Percentiles rank a stretch among this genome's conserved stretches.
These are phyloP conservation scores for Schizophyllum amplum DNA, from an alignment of 1,284 basidiomycete genomes.

Conservation along the genomic window DNA sequence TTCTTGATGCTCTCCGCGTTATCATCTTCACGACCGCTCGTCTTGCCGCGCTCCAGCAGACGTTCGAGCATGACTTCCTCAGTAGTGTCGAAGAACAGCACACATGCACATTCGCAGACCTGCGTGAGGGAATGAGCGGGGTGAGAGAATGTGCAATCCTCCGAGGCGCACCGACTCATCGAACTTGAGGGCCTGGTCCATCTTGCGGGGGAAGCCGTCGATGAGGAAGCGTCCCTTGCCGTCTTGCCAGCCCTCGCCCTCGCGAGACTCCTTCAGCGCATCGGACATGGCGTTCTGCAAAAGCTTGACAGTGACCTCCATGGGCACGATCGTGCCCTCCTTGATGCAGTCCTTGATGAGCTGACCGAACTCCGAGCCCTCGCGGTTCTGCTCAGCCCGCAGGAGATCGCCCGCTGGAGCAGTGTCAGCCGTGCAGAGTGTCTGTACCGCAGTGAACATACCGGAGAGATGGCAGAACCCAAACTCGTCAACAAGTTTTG, in stretches of 20 bases:
- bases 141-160: too few relatives aligned
- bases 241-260: slow-evolving; percentile 56
- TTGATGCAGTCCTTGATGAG: slow-evolving; percentile 88
- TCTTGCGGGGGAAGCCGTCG: slow-evolving; percentile 97
- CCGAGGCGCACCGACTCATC: slow-evolving; percentile 86
- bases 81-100: slow-evolving; percentile 87
- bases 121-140: too few relatives aligned
- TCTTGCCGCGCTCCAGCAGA: slow-evolving; percentile 86
- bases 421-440: slow-evolving; percentile 6
- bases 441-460: slow-evolving; percentile 29
- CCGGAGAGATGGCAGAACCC: slow-evolving; percentile 94
- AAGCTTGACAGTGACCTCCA: slow-evolving; percentile 95
- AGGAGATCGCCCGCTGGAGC: slow-evolving; percentile 88
- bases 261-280: slow-evolving; percentile 39
- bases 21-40: slow-evolving; percentile 93
- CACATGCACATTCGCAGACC: slow-evolving; percentile 74
- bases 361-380: slow-evolving; percentile 79
- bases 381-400: slow-evolving; percentile 86
- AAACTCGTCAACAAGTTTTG: slow-evolving; percentile 78
- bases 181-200: slow-evolving; percentile 96
- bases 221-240: slow-evolving; percentile 87
- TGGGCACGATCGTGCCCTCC: slow-evolving; percentile 93
- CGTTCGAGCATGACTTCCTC: slow-evolving; percentile 86
- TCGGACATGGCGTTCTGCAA: slow-evolving; percentile 88
- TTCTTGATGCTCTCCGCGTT: slow-evolving; percentile 95